Conservation (phyloP, 441 rosid species). For the Sinapis alba region DNA sequence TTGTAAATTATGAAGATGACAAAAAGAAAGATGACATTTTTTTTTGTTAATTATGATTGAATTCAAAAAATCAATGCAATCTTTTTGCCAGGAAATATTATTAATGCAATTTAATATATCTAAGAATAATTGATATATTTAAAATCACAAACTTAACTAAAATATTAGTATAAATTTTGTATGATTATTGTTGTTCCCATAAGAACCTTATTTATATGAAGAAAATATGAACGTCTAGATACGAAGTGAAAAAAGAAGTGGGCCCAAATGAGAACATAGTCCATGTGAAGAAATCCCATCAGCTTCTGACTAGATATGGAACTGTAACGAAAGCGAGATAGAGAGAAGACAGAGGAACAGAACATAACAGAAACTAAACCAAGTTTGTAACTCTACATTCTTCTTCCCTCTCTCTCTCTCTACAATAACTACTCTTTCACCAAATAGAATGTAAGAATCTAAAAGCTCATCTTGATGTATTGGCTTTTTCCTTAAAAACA, state of each 20-base stretch:
- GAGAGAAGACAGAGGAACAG: conserved; percentile 33
- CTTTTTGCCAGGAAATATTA: too few relatives aligned
- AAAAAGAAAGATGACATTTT: too few relatives aligned
- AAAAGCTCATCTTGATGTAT: conserved; percentile 33
- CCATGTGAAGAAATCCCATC: conserved; percentile 41
- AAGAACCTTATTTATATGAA: neutral
- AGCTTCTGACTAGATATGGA: conserved; percentile 37
- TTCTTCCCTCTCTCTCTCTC: conserved; percentile 17
- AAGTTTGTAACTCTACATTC: conserved; percentile 42
- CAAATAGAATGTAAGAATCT: conserved; percentile 37
- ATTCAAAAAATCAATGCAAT: too few relatives aligned
- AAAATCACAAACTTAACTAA: too few relatives aligned
- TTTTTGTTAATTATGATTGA: too few relatives aligned
- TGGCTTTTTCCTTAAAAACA: conserved; percentile 31
- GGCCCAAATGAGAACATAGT: conserved; percentile 31
- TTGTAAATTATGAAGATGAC: too few relatives aligned
- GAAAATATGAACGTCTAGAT: neutral
- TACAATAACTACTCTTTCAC: conserved; percentile 41
- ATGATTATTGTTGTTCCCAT: neutral
- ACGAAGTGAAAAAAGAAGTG: conserved; percentile 35
- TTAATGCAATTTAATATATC: too few relatives aligned
- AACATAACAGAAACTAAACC: conserved; percentile 40
- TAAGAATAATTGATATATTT: too few relatives aligned
- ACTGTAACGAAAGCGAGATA: conserved; percentile 34
- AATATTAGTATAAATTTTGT: neutral